Percentiles rank a stretch among this genome's conserved stretches.
Conservation (phyloP, 352 stramenopile genomes). For the Phytopythium chamaehyphon region DNA sequence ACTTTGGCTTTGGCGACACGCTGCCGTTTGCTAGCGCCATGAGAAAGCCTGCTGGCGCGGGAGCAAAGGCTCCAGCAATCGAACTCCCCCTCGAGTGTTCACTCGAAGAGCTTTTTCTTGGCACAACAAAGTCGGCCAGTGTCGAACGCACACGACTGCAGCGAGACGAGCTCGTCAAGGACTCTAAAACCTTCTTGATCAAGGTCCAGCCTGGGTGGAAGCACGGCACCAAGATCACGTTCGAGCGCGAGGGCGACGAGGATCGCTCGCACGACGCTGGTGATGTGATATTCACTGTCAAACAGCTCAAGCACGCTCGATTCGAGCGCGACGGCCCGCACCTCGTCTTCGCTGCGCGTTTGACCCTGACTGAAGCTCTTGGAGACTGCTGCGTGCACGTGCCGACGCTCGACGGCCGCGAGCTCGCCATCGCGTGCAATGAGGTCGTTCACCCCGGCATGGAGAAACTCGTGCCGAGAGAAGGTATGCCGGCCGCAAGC, state of each 20-base stretch:
- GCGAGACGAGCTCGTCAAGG: constrained; percentile 70
- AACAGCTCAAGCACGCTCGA: constrained; percentile 70
- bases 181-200: constrained; percentile 84
- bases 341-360: constrained; percentile 90
- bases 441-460: constrained; percentile 90
- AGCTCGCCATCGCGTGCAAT: constrained; percentile 92
- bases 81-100: constrained; percentile 65
- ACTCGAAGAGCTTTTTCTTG: constrained; percentile 91
- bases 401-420: constrained; percentile 93
- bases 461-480: constrained; percentile 89
- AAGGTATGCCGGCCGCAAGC: constrained; percentile 93
- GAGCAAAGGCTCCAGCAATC: constrained; percentile 77
- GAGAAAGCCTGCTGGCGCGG: constrained; percentile 41
- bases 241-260: constrained; percentile 91
- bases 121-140: constrained; percentile 83
- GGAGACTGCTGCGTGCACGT: constrained; percentile 92
- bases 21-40: constrained; percentile 78
- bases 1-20: constrained; percentile 89
- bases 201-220: constrained; percentile 94
- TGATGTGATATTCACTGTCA: constrained; percentile 93
- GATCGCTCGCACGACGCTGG: constrained; percentile 90
- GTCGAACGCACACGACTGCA: constrained; percentile 80
- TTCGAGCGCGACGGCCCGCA: constrained; percentile 92
- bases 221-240: constrained; percentile 93
- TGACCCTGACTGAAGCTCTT: constrained; percentile 95